Evolutionary conservation across 352 stramenopile genomes (phyloP), one percentile per base, ranked within the genome.

Genomic region (Globisporangium paroecandrum): DNA sequence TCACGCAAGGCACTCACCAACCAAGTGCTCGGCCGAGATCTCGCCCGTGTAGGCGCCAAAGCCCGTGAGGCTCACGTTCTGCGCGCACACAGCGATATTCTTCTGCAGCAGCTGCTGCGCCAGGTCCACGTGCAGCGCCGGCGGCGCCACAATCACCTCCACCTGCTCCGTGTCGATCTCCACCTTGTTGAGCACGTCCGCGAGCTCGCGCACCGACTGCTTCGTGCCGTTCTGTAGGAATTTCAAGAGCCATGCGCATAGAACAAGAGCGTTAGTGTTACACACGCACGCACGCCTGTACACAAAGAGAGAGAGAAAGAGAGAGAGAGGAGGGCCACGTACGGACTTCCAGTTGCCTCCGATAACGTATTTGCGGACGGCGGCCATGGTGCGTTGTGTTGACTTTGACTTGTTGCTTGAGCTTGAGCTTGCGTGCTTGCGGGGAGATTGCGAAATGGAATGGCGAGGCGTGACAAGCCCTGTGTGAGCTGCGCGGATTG

Each of bases 301-400:
- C n/a, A n/a, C n/a, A n/a, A n/a, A n/a, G n/a, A 41, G 34, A 41
- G 34, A 13, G 34, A 13, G 34, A 41, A 9, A 41, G 1, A 43
- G 47, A 53, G 36, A 41, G 41, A 32, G 22, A n/a, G 25, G 53
- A 25, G 64, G 15, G 36, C 3, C 2, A 51, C 76, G 91, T 83
- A 88, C 79, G 72, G 74, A 87, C 85, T 98, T 98, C 94, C 94
- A 98, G 79, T 98, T 98, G 68, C 94, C 94, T 36, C 87, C 89
- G 72, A 98, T 97, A 70, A 98, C 83, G 43, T 91, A 87, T 62
- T 90, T 97, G 58, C 93, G 29, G 38, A 46, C 15, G 38, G 38
- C 38, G 38, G 38, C 38, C 38, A 46, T 46, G 12, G 29, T 32
- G 29, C 29, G 29, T 32, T 32, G 29, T 32, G 29, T 32, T 32